These are phyloP conservation scores for Podaxis sp. DNA, from an alignment of 768 basidiomycete species.

Conservation along the genomic window DNA sequence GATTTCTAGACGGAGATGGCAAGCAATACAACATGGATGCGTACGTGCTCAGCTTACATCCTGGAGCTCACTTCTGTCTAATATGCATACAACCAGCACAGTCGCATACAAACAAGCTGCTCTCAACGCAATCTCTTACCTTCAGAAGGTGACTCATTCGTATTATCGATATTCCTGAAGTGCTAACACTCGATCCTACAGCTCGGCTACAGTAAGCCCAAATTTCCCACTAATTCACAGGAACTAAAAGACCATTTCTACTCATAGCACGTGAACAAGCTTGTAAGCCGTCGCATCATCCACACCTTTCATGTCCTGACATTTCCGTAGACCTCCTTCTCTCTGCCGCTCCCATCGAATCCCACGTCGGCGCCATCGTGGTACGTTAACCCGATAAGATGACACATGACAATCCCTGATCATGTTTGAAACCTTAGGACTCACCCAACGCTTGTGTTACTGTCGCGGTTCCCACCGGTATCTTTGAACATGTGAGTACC, in stretches of 20 bases:
- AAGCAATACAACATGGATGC: slow-evolving; percentile 80
- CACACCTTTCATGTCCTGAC: background rate
- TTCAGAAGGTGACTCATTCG: slow-evolving; percentile 52
- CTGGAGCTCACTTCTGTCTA: background rate
- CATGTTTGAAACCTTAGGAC: slow-evolving; percentile 41
- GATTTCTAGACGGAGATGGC: slow-evolving; percentile 59
- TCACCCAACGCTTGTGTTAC: slow-evolving; percentile 81
- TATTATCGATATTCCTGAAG: background rate
- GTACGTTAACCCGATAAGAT: slow-evolving; percentile 33
- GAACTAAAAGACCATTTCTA: background rate
- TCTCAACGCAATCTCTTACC: slow-evolving; percentile 71
- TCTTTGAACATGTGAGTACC: slow-evolving; percentile 64
- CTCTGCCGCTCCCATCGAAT: slow-evolving; percentile 69
- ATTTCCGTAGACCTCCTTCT: slow-evolving; percentile 54
- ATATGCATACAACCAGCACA: slow-evolving; percentile 37
- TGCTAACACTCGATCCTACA: slow-evolving; percentile 24
- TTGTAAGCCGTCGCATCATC: slow-evolving; percentile 37
- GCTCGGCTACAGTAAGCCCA: slow-evolving; percentile 70
- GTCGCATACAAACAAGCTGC: slow-evolving; percentile 83
- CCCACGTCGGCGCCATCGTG: slow-evolving; percentile 68
- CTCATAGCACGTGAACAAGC: slow-evolving; percentile 73
- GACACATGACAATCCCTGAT: background rate
- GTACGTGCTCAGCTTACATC: slow-evolving; percentile 32
- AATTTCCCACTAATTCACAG: background rate
- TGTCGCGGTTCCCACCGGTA: slow-evolving; percentile 70